phyloP scores from a whole-genome alignment of 2,329 filamentous ascomycete genomes.

The Pseudogymnoascus sp. region DNA sequence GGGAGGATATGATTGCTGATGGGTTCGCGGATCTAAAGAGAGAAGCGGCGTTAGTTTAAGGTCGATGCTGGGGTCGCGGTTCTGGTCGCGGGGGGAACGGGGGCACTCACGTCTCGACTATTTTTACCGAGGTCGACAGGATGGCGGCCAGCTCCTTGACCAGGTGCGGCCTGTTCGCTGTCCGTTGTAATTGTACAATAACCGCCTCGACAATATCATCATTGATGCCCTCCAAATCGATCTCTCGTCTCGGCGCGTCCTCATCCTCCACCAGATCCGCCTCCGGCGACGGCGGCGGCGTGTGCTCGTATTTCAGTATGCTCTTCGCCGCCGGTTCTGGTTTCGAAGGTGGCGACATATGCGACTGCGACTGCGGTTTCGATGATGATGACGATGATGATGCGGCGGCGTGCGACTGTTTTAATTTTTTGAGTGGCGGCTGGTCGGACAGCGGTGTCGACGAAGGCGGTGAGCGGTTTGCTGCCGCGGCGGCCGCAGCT shows the following conservation, averaged over 20 bases:
- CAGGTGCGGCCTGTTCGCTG: slow-evolving; percentile 83
- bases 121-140: slow-evolving; percentile 65
- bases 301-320: slow-evolving; percentile 54
- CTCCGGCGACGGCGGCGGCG: slow-evolving; percentile 69
- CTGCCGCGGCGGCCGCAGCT: slow-evolving; percentile 26
- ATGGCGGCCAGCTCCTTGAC: slow-evolving; percentile 87
- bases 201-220: slow-evolving; percentile 93
- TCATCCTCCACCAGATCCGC: slow-evolving; percentile 32
- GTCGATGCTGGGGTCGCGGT: slow-evolving; percentile 8
- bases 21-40: slow-evolving; percentile 78
- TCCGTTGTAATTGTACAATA: slow-evolving; percentile 79
- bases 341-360: slow-evolving; percentile 29
- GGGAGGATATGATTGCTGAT: slow-evolving; percentile 88
- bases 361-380: slow-evolving; percentile 37
- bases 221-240: slow-evolving; percentile 77
- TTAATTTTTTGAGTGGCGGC: slow-evolving; percentile 58
- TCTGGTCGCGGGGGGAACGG: slow-evolving; percentile 22
- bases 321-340: slow-evolving; percentile 18
- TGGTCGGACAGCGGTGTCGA: slow-evolving; percentile 25
- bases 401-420: slow-evolving; percentile 61
- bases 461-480: slow-evolving; percentile 27
- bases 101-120: slow-evolving; percentile 78
- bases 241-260: slow-evolving; percentile 39
- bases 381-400: slow-evolving; percentile 28
- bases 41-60: slow-evolving; percentile 25